phyloP scores from a whole-genome alignment of 192 early-diverging fungal genomes.

The Podila verticillata region DNA sequence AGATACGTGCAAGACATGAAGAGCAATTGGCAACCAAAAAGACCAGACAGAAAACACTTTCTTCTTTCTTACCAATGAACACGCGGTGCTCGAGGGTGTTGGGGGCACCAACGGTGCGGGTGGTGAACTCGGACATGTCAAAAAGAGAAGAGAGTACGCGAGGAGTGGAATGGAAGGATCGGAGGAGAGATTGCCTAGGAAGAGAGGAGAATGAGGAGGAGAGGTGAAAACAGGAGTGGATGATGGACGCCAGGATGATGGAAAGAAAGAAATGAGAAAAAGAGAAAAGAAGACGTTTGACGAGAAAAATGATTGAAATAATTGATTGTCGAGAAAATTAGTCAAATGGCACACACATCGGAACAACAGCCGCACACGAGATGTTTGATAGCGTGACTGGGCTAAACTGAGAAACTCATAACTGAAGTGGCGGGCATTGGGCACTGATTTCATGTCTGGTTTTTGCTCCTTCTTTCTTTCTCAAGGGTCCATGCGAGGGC shows the following conservation, averaged over 20 bases:
- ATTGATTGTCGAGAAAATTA: not conserved
- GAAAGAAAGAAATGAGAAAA: not conserved
- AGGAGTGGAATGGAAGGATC: slow-evolving; percentile 16
- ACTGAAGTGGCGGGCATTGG: no score
- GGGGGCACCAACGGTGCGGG: slow-evolving; percentile 85
- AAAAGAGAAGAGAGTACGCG: slow-evolving; percentile 5
- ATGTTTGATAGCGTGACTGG: no score
- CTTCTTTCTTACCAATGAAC: slow-evolving; percentile 74
- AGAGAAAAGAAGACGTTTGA: not conserved
- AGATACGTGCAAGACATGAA: no score
- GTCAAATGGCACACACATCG: no score
- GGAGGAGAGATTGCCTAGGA: slow-evolving; percentile 37
- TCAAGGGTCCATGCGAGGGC: no score
- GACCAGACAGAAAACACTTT: not conserved
- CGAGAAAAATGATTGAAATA: not conserved
- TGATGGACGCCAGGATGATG: slow-evolving; percentile 47
- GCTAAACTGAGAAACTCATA: no score
- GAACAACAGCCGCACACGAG: no score
- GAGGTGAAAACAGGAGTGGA: slow-evolving; percentile 22
- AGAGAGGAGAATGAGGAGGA: slow-evolving; percentile 3
- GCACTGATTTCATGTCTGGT: no score
- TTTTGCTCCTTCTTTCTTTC: no score
- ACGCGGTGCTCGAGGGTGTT: slow-evolving; percentile 92
- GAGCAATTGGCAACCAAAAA: not conserved
- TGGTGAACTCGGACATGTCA: slow-evolving; percentile 74